phyloP scores from a whole-genome alignment of 208 protist genomes.

The Vickermania spadyakhi region DNA sequence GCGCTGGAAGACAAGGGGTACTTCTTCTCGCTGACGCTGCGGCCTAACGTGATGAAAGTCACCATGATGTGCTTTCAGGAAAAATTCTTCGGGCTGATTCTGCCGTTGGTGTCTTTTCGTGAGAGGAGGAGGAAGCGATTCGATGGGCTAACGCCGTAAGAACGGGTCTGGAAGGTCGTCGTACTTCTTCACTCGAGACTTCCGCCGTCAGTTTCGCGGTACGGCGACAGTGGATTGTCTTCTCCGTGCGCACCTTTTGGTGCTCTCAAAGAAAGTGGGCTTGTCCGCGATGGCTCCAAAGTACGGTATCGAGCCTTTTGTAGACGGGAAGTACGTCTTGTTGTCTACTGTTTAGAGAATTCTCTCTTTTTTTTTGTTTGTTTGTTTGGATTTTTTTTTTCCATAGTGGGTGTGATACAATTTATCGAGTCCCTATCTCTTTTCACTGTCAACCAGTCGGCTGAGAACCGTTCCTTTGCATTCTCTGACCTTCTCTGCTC shows the following conservation, averaged over 20 bases:
- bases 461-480: too few species aligned
- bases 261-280: slow-evolving; percentile 84
- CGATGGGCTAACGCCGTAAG: slow-evolving; percentile 63
- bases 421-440: too few species aligned
- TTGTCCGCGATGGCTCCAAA: slow-evolving; percentile 85
- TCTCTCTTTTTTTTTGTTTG: slow-evolving; percentile 8
- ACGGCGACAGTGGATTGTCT: slow-evolving; percentile 60
- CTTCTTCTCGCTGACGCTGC: slow-evolving; percentile 83
- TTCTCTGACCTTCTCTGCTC: too few species aligned
- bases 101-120: slow-evolving; percentile 66
- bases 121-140: slow-evolving; percentile 60
- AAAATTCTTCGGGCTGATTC: slow-evolving; percentile 90
- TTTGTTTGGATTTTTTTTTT: too few species aligned
- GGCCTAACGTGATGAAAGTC: slow-evolving; percentile 49
- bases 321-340: slow-evolving; percentile 78
- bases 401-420: too few species aligned
- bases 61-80: slow-evolving; percentile 49
- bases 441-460: too few species aligned
- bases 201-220: slow-evolving; percentile 54
- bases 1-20: slow-evolving; percentile 30
- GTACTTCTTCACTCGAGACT: slow-evolving; percentile 72
- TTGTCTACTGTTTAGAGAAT: slow-evolving; percentile 38
- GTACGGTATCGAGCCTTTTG: slow-evolving; percentile 83
- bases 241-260: slow-evolving; percentile 73
- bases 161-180: slow-evolving; percentile 70